A percentile compares a stretch with the other conserved stretches of the same genome.
These are phyloP conservation scores for Cardamine occulta DNA, from an alignment of 345 rosid species.

Conservation along the genomic window DNA sequence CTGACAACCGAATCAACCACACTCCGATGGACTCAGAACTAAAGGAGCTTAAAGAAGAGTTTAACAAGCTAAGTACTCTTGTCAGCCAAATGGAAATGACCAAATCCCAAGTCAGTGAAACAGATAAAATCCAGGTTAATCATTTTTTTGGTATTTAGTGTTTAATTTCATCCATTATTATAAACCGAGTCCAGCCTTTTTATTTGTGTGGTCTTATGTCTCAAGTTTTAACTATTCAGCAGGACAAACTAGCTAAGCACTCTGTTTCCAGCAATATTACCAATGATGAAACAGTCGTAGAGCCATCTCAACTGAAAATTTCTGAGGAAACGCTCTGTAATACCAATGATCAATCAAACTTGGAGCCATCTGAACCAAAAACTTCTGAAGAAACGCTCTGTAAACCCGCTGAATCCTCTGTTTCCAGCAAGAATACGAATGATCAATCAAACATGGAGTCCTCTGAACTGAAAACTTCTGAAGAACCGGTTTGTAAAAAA, in stretches of 20 bases:
- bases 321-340: conserved; percentile 45
- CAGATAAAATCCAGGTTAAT: conserved; percentile 52
- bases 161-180: neutral
- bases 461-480: conserved; percentile 50
- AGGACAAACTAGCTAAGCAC: conserved; percentile 51
- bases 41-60: conserved; percentile 69
- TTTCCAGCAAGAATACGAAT: conserved; percentile 48
- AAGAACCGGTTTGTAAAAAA: conserved; percentile 33
- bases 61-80: conserved; percentile 57
- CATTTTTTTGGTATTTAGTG: neutral
- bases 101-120: conserved; percentile 53
- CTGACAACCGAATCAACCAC: conserved; percentile 55
- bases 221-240: conserved; percentile 33
- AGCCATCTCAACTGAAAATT: conserved; percentile 43
- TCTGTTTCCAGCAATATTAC: conserved; percentile 53
- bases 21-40: conserved; percentile 64
- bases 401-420: conserved; percentile 47
- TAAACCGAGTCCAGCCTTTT: neutral
- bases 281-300: neutral
- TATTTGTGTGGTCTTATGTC: conserved; percentile 7
- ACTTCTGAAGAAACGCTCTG: conserved; percentile 45
- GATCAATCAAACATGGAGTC: neutral
- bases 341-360: conserved; percentile 25
- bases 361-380: conserved; percentile 42
- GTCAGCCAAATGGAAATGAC: conserved; percentile 67